A percentile compares a stretch with the other conserved stretches of the same genome.
These are phyloP conservation scores for Hordeum marinum DNA, from an alignment of 176 grass and related monocot species.

Conservation along the genomic window DNA sequence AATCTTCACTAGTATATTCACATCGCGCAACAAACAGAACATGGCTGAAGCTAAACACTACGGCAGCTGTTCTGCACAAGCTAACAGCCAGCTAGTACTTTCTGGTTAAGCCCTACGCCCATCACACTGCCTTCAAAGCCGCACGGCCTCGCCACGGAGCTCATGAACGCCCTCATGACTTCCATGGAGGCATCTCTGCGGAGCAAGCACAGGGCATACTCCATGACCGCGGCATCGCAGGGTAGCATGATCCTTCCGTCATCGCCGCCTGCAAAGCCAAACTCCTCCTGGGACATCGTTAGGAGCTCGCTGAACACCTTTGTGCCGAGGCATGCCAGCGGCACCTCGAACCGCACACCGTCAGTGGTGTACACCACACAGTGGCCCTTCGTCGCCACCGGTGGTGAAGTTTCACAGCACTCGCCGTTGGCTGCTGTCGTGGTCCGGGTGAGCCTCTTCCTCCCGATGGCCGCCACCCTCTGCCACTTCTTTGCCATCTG, in stretches of 20 bases:
- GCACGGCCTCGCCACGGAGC: conserved; percentile 24
- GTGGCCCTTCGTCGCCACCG: conserved; percentile 38
- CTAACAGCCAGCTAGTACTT: neutral
- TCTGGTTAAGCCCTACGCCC: neutral
- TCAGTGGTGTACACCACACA: neutral
- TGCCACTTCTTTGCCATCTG: conserved; percentile 46
- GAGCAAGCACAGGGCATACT: conserved; percentile 44
- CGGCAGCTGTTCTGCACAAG: neutral
- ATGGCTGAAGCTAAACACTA: too few relatives aligned
- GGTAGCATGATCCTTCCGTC: conserved; percentile 35
- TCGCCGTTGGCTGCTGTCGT: neutral
- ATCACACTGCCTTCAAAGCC: neutral
- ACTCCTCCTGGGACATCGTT: conserved; percentile 50
- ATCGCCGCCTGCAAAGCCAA: neutral
- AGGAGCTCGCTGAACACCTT: conserved; percentile 42
- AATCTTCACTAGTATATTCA: neutral
- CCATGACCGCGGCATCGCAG: conserved; percentile 28
- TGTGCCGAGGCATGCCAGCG: conserved; percentile 25
- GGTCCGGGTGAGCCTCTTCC: conserved; percentile 21
- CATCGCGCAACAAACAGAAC: neutral
- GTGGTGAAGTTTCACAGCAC: neutral
- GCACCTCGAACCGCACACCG: conserved; percentile 43
- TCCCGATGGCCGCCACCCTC: conserved; percentile 22
- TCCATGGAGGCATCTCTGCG: neutral
- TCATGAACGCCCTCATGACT: too few relatives aligned